A percentile compares a stretch with the other conserved stretches of the same genome.
Conservation (phyloP, 805 yeast species). For the Candida ipomoeae region DNA sequence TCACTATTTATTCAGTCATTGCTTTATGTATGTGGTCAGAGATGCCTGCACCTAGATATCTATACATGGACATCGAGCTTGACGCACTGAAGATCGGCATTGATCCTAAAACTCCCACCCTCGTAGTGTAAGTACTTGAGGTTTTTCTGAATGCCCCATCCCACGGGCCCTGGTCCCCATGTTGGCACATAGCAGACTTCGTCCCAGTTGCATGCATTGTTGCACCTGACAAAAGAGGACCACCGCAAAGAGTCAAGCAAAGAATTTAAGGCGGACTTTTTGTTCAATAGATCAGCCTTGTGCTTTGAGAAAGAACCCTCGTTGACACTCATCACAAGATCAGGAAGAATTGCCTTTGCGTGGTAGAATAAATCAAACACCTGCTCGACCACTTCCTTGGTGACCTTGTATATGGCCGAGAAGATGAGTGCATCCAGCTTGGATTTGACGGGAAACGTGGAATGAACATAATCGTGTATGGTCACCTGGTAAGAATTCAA, state of each 20-base stretch:
- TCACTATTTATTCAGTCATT: background rate
- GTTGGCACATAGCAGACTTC: conserved; percentile 56
- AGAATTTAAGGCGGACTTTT: conserved; percentile 6
- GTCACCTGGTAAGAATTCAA: conserved; percentile 32
- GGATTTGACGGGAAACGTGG: conserved; percentile 34
- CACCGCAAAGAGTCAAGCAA: conserved; percentile 35
- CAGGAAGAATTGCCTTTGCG: conserved; percentile 23
- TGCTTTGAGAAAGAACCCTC: conserved; percentile 4
- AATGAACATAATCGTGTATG: conserved; percentile 46
- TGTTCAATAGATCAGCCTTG: background rate
- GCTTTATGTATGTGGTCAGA: background rate
- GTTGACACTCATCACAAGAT: conserved; percentile 14
- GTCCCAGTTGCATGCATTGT: conserved; percentile 38
- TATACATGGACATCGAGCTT: conserved; percentile 2
- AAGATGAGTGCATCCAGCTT: conserved; percentile 46
- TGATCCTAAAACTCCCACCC: conserved; percentile 12
- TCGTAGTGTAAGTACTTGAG: conserved; percentile 12
- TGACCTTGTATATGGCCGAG: conserved; percentile 43
- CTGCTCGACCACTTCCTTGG: conserved; percentile 29
- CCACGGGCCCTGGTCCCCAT: conserved; percentile 41
- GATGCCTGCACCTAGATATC: background rate
- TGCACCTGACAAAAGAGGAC: conserved; percentile 42
- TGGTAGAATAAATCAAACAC: conserved; percentile 34
- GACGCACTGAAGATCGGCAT: conserved; percentile 17
- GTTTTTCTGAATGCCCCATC: conserved; percentile 25